Percentiles rank a stretch among this genome's conserved stretches.
Conservation (phyloP, 2,329 filamentous ascomycete genomes). For the Aspergillus neoniger region DNA sequence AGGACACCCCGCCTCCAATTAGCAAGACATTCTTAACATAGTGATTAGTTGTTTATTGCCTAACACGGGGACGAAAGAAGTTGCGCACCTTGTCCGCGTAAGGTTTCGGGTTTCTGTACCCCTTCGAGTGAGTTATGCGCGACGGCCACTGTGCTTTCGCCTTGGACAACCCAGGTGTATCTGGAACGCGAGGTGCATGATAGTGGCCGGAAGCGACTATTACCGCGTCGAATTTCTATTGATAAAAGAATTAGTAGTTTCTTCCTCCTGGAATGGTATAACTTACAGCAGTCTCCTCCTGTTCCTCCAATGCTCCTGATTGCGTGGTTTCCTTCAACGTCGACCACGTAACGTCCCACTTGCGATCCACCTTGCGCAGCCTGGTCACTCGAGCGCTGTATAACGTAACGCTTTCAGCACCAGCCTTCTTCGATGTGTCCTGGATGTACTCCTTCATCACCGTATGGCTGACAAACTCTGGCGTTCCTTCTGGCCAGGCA, state of each 20-base stretch:
- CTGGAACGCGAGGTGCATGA: slow-evolving; percentile 52
- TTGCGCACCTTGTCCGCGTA: slow-evolving; percentile 55
- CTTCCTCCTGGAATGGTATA: too few relatives aligned
- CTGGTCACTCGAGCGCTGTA: slow-evolving; percentile 64
- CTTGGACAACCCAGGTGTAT: slow-evolving; percentile 50
- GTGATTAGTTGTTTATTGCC: neutral
- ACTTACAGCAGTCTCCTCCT: slow-evolving; percentile 16
- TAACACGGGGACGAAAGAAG: too few relatives aligned
- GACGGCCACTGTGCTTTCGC: slow-evolving; percentile 51
- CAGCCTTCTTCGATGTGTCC: slow-evolving; percentile 54
- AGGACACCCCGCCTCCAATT: slow-evolving; percentile 59
- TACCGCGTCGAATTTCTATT: slow-evolving; percentile 50
- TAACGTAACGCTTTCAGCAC: slow-evolving; percentile 52
- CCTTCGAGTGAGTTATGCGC: slow-evolving; percentile 54
- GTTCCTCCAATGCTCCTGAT: slow-evolving; percentile 4
- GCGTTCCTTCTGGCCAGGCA: slow-evolving; percentile 61
- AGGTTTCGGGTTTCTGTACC: slow-evolving; percentile 49
- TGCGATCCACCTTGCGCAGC: slow-evolving; percentile 47
- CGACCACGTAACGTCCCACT: slow-evolving; percentile 57
- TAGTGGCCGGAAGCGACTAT: slow-evolving; percentile 60
- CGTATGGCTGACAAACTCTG: slow-evolving; percentile 60
- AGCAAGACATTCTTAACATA: slow-evolving; percentile 53
- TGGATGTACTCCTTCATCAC: slow-evolving; percentile 63
- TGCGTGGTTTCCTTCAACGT: slow-evolving; percentile 37
- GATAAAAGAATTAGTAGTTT: neutral